These are phyloP conservation scores for Eutypella sp. DNA, from an alignment of 2,329 filamentous ascomycete species.

Conservation along the genomic window DNA sequence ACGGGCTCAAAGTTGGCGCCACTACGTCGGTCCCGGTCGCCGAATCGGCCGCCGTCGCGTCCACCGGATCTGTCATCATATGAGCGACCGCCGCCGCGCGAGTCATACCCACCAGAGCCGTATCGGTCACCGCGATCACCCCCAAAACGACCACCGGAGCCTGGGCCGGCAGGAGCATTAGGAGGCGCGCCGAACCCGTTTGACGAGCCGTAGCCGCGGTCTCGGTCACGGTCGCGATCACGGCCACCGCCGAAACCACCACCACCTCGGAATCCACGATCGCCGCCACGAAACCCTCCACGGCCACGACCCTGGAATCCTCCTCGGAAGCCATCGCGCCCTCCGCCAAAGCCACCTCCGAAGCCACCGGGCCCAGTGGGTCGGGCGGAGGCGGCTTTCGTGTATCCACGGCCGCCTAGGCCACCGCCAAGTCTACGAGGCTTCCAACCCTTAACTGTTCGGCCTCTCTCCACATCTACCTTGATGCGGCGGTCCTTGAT, in stretches of 20 bases:
- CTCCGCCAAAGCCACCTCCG: constrained; percentile 51
- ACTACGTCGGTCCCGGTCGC: constrained; percentile 29
- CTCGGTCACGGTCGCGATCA: constrained; percentile 44
- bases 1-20: constrained; percentile 78
- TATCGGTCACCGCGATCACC: constrained; percentile 37
- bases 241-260: constrained; percentile 47
- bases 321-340: constrained; percentile 52
- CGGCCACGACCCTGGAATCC: constrained; percentile 46
- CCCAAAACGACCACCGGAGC: constrained; percentile 44
- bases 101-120: constrained; percentile 50
- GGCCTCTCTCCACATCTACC: constrained; percentile 92
- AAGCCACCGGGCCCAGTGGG: constrained; percentile 61
- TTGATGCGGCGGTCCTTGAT: constrained; percentile 91
- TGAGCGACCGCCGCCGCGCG: constrained; percentile 51
- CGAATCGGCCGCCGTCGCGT: constrained; percentile 40
- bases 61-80: constrained; percentile 53
- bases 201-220: constrained; percentile 32
- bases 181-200: constrained; percentile 51
- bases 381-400: constrained; percentile 69
- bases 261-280: constrained; percentile 38
- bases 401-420: constrained; percentile 88
- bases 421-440: constrained; percentile 88
- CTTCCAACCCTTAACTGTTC: constrained; percentile 90
- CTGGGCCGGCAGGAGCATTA: constrained; percentile 58
- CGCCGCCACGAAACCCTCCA: constrained; percentile 29